A percentile compares a stretch with the other conserved stretches of the same genome.
Conservation (phyloP, 768 basidiomycete genomes). For the Porphyrellus cyaneotinctus region DNA sequence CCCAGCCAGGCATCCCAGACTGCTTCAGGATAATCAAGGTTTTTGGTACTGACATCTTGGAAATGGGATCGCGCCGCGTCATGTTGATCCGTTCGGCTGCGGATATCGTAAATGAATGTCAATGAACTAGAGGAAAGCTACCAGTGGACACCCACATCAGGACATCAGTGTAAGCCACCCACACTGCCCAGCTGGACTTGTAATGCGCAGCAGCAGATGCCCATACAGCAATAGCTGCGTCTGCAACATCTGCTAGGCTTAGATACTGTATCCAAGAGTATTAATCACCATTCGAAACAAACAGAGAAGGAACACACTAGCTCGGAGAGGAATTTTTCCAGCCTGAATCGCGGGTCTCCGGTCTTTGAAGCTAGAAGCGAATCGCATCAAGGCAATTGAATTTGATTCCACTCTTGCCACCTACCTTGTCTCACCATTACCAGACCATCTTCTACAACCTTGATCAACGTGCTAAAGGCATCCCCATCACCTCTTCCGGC, state of each 20-base stretch:
- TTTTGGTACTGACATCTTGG: slow-evolving; percentile 59
- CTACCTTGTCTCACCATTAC: slow-evolving; percentile 56
- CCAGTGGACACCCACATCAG: slow-evolving; percentile 51
- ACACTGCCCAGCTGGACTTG: slow-evolving; percentile 68
- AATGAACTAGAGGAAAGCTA: background rate
- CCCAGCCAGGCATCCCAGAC: slow-evolving; percentile 86
- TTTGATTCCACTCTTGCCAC: slow-evolving; percentile 1
- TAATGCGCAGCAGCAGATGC: slow-evolving; percentile 60
- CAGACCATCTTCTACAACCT: slow-evolving; percentile 60
- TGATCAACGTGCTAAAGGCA: slow-evolving; percentile 48
- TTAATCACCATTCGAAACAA: background rate
- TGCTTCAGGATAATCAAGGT: slow-evolving; percentile 93
- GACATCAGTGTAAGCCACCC: slow-evolving; percentile 70
- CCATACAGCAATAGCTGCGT: slow-evolving; percentile 60
- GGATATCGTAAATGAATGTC: background rate
- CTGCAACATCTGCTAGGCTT: slow-evolving; percentile 42
- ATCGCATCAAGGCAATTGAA: background rate
- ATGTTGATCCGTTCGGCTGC: slow-evolving; percentile 50
- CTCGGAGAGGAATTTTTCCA: slow-evolving; percentile 80
- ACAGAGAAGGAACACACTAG: slow-evolving; percentile 50
- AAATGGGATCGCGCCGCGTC: slow-evolving; percentile 66
- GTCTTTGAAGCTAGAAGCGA: slow-evolving; percentile 46
- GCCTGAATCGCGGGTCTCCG: slow-evolving; percentile 72
- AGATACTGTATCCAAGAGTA: slow-evolving; percentile 39
- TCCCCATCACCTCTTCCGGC: slow-evolving; percentile 48